Percentiles rank a stretch among this genome's conserved stretches.
phyloP scores from a whole-genome alignment of 2,329 filamentous ascomycete species.

The Chrysoporthe cubensis region DNA sequence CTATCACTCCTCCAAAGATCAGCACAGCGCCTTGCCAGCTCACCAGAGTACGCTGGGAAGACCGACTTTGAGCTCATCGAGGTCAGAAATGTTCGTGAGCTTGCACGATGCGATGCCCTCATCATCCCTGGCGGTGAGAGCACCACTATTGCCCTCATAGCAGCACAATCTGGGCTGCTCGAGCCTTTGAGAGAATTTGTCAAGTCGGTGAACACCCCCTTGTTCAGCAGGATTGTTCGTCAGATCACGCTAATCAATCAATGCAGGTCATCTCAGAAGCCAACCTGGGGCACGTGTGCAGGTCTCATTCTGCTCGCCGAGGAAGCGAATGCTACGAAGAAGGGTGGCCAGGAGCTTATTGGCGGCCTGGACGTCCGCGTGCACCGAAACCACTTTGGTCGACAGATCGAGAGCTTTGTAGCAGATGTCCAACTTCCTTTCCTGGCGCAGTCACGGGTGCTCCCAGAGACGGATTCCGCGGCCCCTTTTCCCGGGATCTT shows the following conservation, averaged over 20 bases:
- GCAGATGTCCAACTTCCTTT: slow-evolving; percentile 75
- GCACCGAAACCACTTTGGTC: slow-evolving; percentile 92
- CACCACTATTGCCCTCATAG: slow-evolving; percentile 89
- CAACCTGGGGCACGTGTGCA: slow-evolving; percentile 95
- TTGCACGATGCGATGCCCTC: slow-evolving; percentile 77
- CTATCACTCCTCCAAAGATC: slow-evolving; percentile 74
- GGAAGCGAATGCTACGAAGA: slow-evolving; percentile 84
- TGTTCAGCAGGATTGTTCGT: neutral
- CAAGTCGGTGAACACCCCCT: slow-evolving; percentile 62
- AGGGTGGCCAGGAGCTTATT: slow-evolving; percentile 89
- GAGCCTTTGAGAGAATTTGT: slow-evolving; percentile 88
- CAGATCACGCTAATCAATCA: slow-evolving; percentile 22
- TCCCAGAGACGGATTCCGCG: slow-evolving; percentile 24
- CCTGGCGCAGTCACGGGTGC: slow-evolving; percentile 46
- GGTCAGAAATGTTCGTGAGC: slow-evolving; percentile 75
- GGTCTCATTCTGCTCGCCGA: slow-evolving; percentile 90
- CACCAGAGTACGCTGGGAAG: slow-evolving; percentile 29
- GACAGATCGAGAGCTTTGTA: slow-evolving; percentile 91
- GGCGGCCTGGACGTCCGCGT: slow-evolving; percentile 90
- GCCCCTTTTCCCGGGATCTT: slow-evolving; percentile 82
- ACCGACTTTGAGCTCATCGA: slow-evolving; percentile 68
- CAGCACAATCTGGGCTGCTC: slow-evolving; percentile 77
- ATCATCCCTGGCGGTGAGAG: slow-evolving; percentile 95
- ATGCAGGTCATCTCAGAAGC: slow-evolving; percentile 70
- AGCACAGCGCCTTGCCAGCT: slow-evolving; percentile 50